Evolutionary conservation across 805 yeast species (phyloP).

Genomic region (Nakazawaea siamensis): DNA sequence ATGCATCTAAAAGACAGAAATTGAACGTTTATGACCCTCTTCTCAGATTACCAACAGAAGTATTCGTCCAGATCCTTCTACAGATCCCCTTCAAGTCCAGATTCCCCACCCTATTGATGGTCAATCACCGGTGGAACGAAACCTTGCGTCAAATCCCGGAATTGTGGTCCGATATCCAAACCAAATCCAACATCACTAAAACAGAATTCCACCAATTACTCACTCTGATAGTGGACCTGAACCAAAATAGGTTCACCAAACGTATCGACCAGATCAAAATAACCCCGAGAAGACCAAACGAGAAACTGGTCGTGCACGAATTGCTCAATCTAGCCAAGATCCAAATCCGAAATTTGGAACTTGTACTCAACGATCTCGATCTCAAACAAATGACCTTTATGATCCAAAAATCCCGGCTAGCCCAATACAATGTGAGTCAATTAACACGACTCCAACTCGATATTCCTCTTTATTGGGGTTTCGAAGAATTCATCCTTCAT

Average conservation of each 20-base stretch:
- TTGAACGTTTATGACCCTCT: constrained; percentile 15
- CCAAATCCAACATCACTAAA: not conserved
- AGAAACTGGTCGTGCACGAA: constrained; percentile 3
- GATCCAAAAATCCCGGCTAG: constrained; percentile 5
- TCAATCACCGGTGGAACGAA: constrained; percentile 1
- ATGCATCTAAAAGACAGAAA: not conserved
- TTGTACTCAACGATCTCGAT: constrained; percentile 1
- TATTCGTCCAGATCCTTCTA: constrained; percentile 11
- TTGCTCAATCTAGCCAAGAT: constrained; percentile 4
- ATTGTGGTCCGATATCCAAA: constrained; percentile 3
- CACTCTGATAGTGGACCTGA: not conserved
- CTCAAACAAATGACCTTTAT: constrained; percentile 1
- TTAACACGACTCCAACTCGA: constrained; percentile 2
- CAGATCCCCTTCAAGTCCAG: constrained; percentile 7
- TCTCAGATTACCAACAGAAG: constrained; percentile 18
- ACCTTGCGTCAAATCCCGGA: not conserved
- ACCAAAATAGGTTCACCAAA: not conserved
- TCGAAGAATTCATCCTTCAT: not conserved
- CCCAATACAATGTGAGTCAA: not conserved
- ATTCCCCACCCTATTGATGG: not conserved
- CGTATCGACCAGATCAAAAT: constrained; percentile 3
- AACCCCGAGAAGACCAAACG: constrained; percentile 3
- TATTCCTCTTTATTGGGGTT: not conserved
- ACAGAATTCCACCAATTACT: constrained; percentile 3
- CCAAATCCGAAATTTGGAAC: constrained; percentile 2